Percentiles rank a stretch among this genome's conserved stretches.
These are phyloP conservation scores for Calamus simplicifolius DNA, from an alignment of 176 grass and related monocot genomes.

Conservation along the genomic window DNA sequence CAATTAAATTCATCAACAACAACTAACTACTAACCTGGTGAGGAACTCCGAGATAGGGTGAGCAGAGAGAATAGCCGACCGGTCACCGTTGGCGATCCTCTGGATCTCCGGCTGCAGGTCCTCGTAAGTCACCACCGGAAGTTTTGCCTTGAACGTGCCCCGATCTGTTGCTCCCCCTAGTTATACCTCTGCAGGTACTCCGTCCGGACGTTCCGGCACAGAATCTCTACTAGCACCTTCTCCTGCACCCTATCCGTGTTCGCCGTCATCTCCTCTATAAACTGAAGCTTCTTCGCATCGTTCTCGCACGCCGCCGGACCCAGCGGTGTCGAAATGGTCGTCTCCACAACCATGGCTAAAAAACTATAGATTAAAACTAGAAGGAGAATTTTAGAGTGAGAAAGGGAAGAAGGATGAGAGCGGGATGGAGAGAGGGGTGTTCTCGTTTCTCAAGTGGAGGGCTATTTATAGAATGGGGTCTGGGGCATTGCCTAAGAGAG, in stretches of 20 bases:
- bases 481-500: no score
- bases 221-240: conserved; percentile 3
- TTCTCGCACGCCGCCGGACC: not conserved
- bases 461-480: conserved; percentile 4
- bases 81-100: conserved; percentile 12
- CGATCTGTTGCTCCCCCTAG: not conserved
- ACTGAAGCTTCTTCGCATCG: conserved; percentile 7
- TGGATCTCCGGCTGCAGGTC: conserved; percentile 11
- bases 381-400: no score
- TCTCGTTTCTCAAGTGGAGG: no score
- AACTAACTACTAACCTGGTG: not conserved
- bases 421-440: not conserved
- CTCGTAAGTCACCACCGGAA: conserved; percentile 16
- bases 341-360: not conserved
- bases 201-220: not conserved
- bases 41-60: conserved; percentile 14
- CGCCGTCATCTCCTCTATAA: conserved; percentile 17
- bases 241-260: not conserved
- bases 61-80: conserved; percentile 9
- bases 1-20: no score
- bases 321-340: not conserved
- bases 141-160: not conserved
- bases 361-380: not conserved
- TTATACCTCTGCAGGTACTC: conserved; percentile 9
- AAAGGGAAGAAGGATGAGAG: not conserved